phyloP scores from a whole-genome alignment of 129 eudicot genomes.

The Saposhnikovia divaricata region DNA sequence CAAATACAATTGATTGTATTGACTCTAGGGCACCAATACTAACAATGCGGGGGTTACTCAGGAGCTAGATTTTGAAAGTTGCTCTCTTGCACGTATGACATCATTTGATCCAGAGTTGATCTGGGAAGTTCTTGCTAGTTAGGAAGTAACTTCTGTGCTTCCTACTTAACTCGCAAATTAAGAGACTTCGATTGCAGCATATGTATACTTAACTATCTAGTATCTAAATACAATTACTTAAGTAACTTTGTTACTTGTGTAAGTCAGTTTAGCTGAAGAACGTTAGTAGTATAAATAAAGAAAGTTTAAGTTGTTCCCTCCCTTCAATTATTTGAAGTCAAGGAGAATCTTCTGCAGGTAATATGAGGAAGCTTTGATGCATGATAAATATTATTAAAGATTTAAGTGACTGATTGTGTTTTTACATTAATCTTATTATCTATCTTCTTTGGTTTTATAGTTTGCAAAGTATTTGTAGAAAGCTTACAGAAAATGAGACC shows the following conservation, averaged over 20 bases:
- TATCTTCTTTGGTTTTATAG: neutral
- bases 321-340: neutral
- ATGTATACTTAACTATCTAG: neutral
- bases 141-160: neutral
- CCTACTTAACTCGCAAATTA: neutral
- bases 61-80: conserved; percentile 42
- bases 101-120: conserved; percentile 76
- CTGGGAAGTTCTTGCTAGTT: conserved; percentile 74
- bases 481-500: too few relatives aligned
- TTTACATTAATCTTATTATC: too few relatives aligned
- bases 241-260: neutral
- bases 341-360: neutral
- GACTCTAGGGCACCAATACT: too few relatives aligned
- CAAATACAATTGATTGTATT: too few relatives aligned
- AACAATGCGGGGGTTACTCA: conserved; percentile 1
- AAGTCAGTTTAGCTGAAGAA: neutral
- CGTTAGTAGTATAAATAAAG: neutral
- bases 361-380: neutral
- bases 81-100: conserved; percentile 69
- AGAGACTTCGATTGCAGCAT: neutral
- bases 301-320: neutral
- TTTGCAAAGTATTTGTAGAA: neutral
- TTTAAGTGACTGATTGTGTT: neutral
- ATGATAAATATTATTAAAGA: too few relatives aligned
- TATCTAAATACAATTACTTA: neutral